Evolutionary conservation across 2,329 filamentous ascomycete species (phyloP), one percentile per base, ranked within the genome.

Genomic region (Colletotrichum cuscutae): DNA sequence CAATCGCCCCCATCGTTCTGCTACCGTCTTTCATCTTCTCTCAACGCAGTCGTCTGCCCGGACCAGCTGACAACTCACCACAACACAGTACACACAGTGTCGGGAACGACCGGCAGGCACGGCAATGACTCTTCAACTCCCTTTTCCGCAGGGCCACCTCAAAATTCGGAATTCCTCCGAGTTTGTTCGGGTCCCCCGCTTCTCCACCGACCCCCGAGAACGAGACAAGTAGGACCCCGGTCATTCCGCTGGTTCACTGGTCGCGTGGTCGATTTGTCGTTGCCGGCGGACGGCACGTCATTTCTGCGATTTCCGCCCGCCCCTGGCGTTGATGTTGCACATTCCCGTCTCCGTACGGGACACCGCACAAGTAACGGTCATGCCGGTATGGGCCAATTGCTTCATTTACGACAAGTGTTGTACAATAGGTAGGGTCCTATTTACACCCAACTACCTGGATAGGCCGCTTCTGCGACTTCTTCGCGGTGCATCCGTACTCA

Each of bases 101-200:
- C 12, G 37, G 42, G 24, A 35, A 30, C 11, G 12, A 26, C 7
- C 42, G n/a, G 5, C 52, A 32, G n/a, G 5, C 52, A 32, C 32
- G 49, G 26, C 24, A 49, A 63, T 59, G 37, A 63, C 57, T 63
- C 49, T 22, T 30, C 22, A 52, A 58, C 49, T 28, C 19, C 19
- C 30, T 37, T 22, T 9, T 26, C 26, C 52, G 37, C 37, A 42
- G 15, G 37, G 9, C n/a, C 30, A 37, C 30, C 24, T 28, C 28
- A 4, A 22, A 60, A 9, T 9, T 65, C 71, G 56, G 66, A 73
- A 61, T 57, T 26, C 56, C 66, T 46, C 71, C 71, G 71, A 73
- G 15, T 19, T 15, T 57, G 15, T 15, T 65, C 60, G 35, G 66
- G 13, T 19, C 60, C 67, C 35, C 71, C 66, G 46, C 56, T 32